phyloP scores from a whole-genome alignment of 2,329 filamentous ascomycete species.

The Pseudogymnoascus destructans region DNA sequence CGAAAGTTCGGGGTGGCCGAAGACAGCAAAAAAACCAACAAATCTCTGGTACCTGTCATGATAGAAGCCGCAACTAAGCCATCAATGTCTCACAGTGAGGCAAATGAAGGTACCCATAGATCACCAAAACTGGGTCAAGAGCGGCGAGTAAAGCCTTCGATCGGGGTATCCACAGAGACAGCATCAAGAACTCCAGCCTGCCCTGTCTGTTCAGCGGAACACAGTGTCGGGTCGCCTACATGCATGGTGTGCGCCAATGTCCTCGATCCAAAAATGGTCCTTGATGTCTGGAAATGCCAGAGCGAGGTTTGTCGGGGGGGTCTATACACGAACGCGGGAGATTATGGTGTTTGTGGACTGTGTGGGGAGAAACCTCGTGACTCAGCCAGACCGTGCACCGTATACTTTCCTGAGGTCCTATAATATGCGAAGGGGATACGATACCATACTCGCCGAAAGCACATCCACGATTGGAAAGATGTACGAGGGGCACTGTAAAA shows the following conservation, averaged over 20 bases:
- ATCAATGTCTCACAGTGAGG: background rate
- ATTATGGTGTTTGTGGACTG: slow-evolving; percentile 56
- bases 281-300: slow-evolving; percentile 50
- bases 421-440: background rate
- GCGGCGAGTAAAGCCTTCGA: background rate
- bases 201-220: slow-evolving; percentile 55
- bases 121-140: slow-evolving; percentile 1
- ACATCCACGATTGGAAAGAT: slow-evolving; percentile 2
- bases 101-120: background rate
- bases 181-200: slow-evolving; percentile 28
- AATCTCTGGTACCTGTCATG: background rate
- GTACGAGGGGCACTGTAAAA: background rate
- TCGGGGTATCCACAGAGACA: background rate
- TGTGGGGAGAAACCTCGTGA: slow-evolving; percentile 36
- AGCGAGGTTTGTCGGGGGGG: slow-evolving; percentile 41
- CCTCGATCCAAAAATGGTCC: slow-evolving; percentile 39
- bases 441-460: slow-evolving; percentile 1
- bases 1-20: slow-evolving; percentile 18
- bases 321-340: slow-evolving; percentile 53
- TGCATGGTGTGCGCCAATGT: slow-evolving; percentile 63
- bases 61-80: background rate
- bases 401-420: background rate
- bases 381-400: background rate
- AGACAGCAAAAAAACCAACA: slow-evolving; percentile 12
- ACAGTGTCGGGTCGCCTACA: slow-evolving; percentile 39